phyloP scores from a whole-genome alignment of 2,329 filamentous ascomycete genomes.

The Orbilia quercus region DNA sequence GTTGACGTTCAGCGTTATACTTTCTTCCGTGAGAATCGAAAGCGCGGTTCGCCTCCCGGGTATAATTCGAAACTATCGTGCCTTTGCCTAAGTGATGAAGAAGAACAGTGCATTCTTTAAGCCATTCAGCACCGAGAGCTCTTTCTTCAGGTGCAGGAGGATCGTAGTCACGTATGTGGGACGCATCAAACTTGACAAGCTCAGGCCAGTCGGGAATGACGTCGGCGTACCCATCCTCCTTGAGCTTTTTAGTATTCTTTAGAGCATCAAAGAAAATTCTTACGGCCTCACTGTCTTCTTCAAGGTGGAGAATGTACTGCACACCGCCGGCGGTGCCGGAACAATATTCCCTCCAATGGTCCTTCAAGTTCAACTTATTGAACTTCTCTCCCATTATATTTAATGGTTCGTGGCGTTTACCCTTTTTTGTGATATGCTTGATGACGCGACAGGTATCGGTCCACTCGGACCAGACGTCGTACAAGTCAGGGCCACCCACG shows the following conservation, averaged over 20 bases:
- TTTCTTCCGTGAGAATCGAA: constrained; percentile 17
- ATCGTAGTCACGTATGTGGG: not conserved
- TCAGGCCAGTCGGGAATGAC: not conserved
- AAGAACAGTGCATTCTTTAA: constrained; percentile 4
- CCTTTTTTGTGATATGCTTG: constrained; percentile 22
- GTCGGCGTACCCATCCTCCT: not conserved
- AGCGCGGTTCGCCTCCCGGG: not conserved
- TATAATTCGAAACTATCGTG: not conserved
- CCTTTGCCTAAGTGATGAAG: constrained; percentile 13
- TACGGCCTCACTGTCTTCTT: not conserved
- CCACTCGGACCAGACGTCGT: constrained; percentile 30
- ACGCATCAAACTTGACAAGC: not conserved
- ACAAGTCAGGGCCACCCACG: constrained; percentile 2
- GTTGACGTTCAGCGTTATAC: not conserved
- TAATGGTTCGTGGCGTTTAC: not conserved
- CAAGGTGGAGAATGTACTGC: constrained; percentile 19
- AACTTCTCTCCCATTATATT: not conserved
- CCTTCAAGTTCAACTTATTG: not conserved
- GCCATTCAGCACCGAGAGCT: constrained; percentile 8
- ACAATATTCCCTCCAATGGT: not conserved
- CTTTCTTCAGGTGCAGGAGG: not conserved
- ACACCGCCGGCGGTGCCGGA: not conserved
- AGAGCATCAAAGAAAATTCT: not conserved
- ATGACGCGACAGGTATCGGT: constrained; percentile 19
- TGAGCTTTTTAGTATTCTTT: not conserved